Base-by-base conservation (phyloP, 2,329 filamentous ascomycete species). In the Colletotrichum phormii region DNA sequence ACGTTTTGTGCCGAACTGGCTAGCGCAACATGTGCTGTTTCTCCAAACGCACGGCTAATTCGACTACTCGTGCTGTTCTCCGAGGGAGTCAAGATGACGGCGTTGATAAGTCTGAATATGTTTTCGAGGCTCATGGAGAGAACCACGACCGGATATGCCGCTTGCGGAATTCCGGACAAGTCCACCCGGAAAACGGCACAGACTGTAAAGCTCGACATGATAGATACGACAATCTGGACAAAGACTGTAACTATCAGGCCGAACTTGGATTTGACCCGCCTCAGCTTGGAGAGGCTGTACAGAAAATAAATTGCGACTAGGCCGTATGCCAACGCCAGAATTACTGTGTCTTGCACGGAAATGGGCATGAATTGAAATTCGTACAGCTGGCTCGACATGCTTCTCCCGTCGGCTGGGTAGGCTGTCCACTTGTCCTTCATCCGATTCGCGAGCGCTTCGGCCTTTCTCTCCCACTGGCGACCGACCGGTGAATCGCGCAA, bases 291-390 rank as follows among this genome's bases (percentile, higher is more conserved):
- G 72, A 96, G 83, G 75, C 89, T 93, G 75, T 89, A 82, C 35
- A 92, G 80, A 68, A 95, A 91, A 79, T 95, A 95, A 7, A 89
- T 71, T 0, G 89, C 81, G 59, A 91, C 91, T 33, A 92, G 81
- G 12, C 86, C 81, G 79, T 96, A 95, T 1, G 92, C 92, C 9
- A 91, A 79, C 2, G 88, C 87, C 22, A 96, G 85, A 51, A 92
- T 84, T 29, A 91, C 77, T 62, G 90, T 89, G 79, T 95, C 94
- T 71, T 88, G 85, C 18, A 87, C 80, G 15, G 93, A 94, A 77
- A 95, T 90, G 8, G 93, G 93, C 35, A 90, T 90, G 78, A 95
- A 95, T 72, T 92, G 92, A 78, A 95, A 95, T 80, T 95, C 92
- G 79, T 94, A 95, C 1, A 95, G 85, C 67, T 91, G 89, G 75